Conservation (phyloP, 768 basidiomycete species). For the Pseudohyphozyma bogoriensis region DNA sequence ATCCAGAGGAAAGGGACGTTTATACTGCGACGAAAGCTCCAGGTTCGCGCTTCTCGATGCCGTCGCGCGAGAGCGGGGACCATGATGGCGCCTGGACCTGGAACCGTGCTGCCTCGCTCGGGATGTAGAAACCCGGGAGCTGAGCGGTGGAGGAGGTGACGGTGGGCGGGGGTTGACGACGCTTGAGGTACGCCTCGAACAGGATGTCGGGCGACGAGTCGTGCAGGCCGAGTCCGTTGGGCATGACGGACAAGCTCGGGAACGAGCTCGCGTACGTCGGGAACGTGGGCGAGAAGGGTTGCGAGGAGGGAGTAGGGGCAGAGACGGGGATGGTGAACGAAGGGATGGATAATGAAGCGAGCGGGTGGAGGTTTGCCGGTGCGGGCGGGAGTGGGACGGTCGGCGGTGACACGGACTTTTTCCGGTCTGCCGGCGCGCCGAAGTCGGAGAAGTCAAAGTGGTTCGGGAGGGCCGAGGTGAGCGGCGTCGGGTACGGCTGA, state of each 20-base stretch:
- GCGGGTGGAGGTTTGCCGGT: background rate
- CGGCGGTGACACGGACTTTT: too few species aligned
- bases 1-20: too few species aligned
- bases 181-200: background rate
- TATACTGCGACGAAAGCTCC: background rate
- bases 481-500: slow-evolving; percentile 2
- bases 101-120: background rate
- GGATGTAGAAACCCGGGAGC: background rate
- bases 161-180: background rate
- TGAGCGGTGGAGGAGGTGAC: background rate
- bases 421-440: background rate
- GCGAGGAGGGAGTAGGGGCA: background rate
- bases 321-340: background rate
- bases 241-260: background rate
- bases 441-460: background rate
- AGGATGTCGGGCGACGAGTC: background rate
- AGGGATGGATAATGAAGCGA: background rate
- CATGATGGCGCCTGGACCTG: background rate
- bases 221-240: slow-evolving; percentile 3
- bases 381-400: background rate
- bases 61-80: background rate
- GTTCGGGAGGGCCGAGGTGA: background rate
- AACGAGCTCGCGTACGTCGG: background rate
- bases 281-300: background rate
- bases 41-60: background rate